Evolutionary conservation across 805 yeast genomes (phyloP).

Genomic region (Candida hispaniensis): DNA sequence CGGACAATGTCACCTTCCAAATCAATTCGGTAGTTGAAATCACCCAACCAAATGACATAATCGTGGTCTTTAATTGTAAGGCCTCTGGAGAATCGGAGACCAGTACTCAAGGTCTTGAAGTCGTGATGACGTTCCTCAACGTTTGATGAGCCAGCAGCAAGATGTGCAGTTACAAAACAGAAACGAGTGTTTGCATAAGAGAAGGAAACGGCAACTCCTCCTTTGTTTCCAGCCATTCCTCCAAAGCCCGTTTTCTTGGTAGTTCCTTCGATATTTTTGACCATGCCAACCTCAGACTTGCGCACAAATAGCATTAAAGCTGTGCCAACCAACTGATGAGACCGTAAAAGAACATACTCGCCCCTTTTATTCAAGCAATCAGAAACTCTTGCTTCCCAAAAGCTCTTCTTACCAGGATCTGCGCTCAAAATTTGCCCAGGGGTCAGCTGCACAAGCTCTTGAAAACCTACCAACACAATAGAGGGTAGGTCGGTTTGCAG

Average conservation of each 20-base stretch:
- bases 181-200: conserved; percentile 69
- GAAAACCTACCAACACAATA: conserved; percentile 79
- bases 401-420: conserved; percentile 62
- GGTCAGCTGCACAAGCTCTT: conserved; percentile 85
- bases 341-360: conserved; percentile 57
- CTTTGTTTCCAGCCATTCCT: conserved; percentile 95
- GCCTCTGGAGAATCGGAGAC: conserved; percentile 71
- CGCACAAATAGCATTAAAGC: conserved; percentile 62
- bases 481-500: conserved; percentile 48
- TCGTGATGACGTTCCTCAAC: conserved; percentile 79
- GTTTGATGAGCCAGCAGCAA: conserved; percentile 85
- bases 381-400: conserved; percentile 67
- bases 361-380: conserved; percentile 49
- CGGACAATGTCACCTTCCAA: conserved; percentile 68
- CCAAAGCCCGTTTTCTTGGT: conserved; percentile 91
- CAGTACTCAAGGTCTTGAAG: conserved; percentile 61
- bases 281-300: conserved; percentile 43
- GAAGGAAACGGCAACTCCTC: conserved; percentile 88
- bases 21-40: conserved; percentile 71
- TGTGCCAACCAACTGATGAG: conserved; percentile 86
- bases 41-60: conserved; percentile 88
- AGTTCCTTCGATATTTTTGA: conserved; percentile 88
- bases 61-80: conserved; percentile 73
- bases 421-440: conserved; percentile 85
- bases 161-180: conserved; percentile 79